A percentile compares a stretch with the other conserved stretches of the same genome.
Evolutionary conservation across 1,284 basidiomycete genomes (phyloP).

Genomic region (Apiotrichum gracile): DNA sequence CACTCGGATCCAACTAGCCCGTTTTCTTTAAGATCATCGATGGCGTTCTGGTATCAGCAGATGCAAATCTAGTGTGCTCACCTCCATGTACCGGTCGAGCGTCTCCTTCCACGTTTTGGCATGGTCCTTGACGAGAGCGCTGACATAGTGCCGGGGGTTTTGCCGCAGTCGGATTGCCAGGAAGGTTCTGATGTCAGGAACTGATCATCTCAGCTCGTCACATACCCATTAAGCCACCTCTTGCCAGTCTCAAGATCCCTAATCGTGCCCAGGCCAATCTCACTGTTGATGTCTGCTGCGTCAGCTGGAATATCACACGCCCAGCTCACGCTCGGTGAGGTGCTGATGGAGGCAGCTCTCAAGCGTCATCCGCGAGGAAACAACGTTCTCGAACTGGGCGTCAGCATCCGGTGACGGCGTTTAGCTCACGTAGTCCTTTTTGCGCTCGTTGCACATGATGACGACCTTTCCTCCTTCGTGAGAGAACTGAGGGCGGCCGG

Average conservation of each 20-base stretch:
- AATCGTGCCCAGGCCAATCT: conserved; percentile 79
- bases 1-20: conserved; percentile 57
- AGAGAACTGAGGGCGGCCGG: conserved; percentile 92
- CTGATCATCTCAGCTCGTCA: background rate
- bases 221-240: conserved; percentile 62
- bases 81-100: conserved; percentile 64
- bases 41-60: conserved; percentile 50
- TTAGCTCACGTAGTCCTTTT: conserved; percentile 24
- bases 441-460: conserved; percentile 37
- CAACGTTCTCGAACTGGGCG: conserved; percentile 46
- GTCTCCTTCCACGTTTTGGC: conserved; percentile 52
- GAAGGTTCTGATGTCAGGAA: conserved; percentile 55
- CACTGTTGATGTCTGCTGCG: conserved; percentile 68
- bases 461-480: conserved; percentile 54
- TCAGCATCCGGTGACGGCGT: background rate
- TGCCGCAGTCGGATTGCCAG: conserved; percentile 73
- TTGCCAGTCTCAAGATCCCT: conserved; percentile 58
- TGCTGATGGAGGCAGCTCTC: conserved; percentile 80
- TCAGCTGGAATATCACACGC: background rate
- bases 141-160: conserved; percentile 69
- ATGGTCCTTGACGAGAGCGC: conserved; percentile 37
- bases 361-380: conserved; percentile 56
- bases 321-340: conserved; percentile 60
- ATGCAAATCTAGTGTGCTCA: too few species aligned
- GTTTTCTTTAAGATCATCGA: conserved; percentile 56